Evolutionary conservation across 176 grass and related monocot species (phyloP).

Genomic region (Elymus sibiricus): DNA sequence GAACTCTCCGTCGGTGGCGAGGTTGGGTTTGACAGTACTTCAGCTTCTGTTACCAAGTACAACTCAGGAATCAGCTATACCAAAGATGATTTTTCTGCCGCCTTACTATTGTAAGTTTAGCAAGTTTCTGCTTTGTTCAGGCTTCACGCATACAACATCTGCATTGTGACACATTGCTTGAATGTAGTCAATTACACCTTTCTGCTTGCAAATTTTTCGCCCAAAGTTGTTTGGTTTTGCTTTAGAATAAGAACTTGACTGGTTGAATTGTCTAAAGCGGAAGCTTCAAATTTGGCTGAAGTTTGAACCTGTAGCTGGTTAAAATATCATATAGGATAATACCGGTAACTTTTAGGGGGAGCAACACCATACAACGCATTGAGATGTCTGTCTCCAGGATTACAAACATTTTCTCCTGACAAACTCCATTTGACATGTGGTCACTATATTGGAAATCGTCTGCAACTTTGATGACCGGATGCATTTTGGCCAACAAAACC

Average conservation of each 20-base stretch:
- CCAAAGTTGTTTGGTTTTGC: background rate
- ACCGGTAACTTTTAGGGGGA: background rate
- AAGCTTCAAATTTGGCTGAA: background rate
- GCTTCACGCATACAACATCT: background rate
- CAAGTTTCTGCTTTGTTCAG: background rate
- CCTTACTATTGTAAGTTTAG: constrained; percentile 65
- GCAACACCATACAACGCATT: background rate
- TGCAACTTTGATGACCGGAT: background rate
- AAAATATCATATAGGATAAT: background rate
- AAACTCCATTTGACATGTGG: background rate
- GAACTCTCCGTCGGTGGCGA: constrained; percentile 67
- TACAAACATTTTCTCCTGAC: background rate
- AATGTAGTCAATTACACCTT: background rate
- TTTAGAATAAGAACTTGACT: background rate
- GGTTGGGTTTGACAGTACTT: constrained; percentile 90
- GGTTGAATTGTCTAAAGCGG: background rate
- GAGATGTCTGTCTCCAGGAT: background rate
- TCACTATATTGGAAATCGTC: background rate
- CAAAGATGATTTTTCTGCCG: constrained; percentile 68
- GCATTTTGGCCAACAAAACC: background rate
- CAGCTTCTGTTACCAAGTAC: constrained; percentile 85
- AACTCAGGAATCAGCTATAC: constrained; percentile 76
- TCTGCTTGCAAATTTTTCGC: background rate
- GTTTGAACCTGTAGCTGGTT: background rate
- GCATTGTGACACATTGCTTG: background rate